Evolutionary conservation across 345 rosid species (phyloP), one percentile per base, ranked within the genome.

Genomic region (Euclidium syriacum): DNA sequence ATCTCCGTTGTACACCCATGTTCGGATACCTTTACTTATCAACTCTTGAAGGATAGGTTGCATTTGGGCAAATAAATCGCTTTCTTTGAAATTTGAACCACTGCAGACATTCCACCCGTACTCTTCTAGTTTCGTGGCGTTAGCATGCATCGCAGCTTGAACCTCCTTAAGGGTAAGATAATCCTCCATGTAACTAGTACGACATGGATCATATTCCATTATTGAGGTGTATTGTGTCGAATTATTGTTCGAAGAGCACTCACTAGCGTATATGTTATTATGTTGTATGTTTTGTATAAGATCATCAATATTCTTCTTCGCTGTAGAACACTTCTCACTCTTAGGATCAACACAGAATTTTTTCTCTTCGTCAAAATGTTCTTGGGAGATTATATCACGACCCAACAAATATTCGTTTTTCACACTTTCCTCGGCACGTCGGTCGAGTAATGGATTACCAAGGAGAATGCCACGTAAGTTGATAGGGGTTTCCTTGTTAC

Each of bases 1-100:
- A 42, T 91, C 98, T 4, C 96, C 95, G 66, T 95, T 91, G 29
- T 58, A 70, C 52, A 91, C 87, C 85, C 80, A 75, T 17, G 88
- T 58, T 54, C 95, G 70, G 23, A 85, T 10, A 25, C 95, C 88
- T 19, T 66, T 55, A 16, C 85, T 83, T 23, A 88, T 83, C 81
- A 91, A 58, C 67, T 88, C 62, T 14, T 80, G 32, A 70, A 88
- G 81, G 51, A 91, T 66, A 34, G 90, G 92, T 42, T 85, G 78
- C 57, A 83, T n/a, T 1, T 88, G 78, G 10, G 47, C 67, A 7
- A 71, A 72, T 1, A 69, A 63, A 39, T 86, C 87, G 5, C 0
- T 1, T 0, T 2, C 0, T 11, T 79, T 79, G n/a, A n/a, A n/a
- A n/a, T n/a, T n/a, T n/a, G n/a, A n/a, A n/a, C n/a, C n/a, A n/a